Conservation (phyloP, 1,284 basidiomycete species). For the Neolentinus lepideus region DNA sequence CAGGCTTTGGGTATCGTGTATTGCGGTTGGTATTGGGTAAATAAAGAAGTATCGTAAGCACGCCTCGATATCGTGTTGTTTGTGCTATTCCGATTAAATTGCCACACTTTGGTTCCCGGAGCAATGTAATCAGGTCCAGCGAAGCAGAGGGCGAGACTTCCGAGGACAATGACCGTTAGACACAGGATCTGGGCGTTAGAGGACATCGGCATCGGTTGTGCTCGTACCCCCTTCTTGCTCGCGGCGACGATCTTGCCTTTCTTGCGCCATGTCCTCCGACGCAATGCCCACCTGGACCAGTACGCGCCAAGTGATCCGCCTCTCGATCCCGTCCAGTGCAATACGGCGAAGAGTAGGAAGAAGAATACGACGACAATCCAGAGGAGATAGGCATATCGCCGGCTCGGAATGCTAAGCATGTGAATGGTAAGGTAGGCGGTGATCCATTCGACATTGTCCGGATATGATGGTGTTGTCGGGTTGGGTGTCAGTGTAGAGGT, state of each 20-base stretch:
- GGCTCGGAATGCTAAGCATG: constrained; percentile 39
- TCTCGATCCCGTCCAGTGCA: constrained; percentile 33
- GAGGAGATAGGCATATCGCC: constrained; percentile 49
- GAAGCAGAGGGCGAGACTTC: constrained; percentile 40
- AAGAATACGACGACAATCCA: constrained; percentile 41
- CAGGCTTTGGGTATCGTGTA: constrained; percentile 67
- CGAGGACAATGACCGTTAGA: constrained; percentile 32
- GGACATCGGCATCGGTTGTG: constrained; percentile 45
- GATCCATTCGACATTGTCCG: constrained; percentile 44
- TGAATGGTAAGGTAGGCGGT: constrained; percentile 48
- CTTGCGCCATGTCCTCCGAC: constrained; percentile 43
- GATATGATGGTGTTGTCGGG: constrained; percentile 36
- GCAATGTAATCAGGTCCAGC: constrained; percentile 73
- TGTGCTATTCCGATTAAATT: constrained; percentile 18
- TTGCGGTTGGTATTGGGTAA: constrained; percentile 33
- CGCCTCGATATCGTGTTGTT: constrained; percentile 9
- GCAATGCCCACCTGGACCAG: constrained; percentile 50
- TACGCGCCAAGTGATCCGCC: constrained; percentile 37
- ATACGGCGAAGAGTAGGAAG: constrained; percentile 30
- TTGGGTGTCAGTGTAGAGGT: constrained; percentile 19
- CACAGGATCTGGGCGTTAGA: constrained; percentile 56
- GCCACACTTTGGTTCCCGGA: constrained; percentile 43
- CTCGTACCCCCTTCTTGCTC: constrained; percentile 24
- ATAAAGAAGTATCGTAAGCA: constrained; percentile 20
- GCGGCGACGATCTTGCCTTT: constrained; percentile 11